Evolutionary conservation across 2,329 filamentous ascomycete species (phyloP), one percentile per base, ranked within the genome.

Genomic region (Coniella lustricola): DNA sequence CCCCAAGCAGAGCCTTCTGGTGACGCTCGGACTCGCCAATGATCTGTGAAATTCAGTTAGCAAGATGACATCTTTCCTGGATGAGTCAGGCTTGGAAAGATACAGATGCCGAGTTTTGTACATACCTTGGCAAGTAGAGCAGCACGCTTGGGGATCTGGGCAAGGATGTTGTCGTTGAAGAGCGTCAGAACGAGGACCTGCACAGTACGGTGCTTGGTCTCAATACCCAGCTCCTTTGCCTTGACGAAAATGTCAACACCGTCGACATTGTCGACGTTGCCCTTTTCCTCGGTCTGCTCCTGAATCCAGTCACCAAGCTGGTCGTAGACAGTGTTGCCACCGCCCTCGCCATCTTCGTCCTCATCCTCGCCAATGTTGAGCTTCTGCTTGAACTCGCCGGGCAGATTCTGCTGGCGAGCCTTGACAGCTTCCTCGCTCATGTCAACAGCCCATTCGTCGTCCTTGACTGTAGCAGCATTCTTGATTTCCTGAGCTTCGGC

Each of bases 361-460:
- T 86, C 84, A 45, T 84, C 90, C 50, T 87, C 87, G 46, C 70
- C 75, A 52, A 95, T 77, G 61, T 86, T 88, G 56, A 97, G 83
- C 64, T 89, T 87, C 64, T 87, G 84, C 80, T 96, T 95, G 65
- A 98, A 85, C 64, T 97, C 93, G 57, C 84, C 84, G n/a, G 93
- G 89, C 44, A 98, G 85, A 57, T 90, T 84, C 68, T 91, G 87
- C 65, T 90, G 88, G 68, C 93, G 93, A 60, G 91, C 91, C 73
- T 86, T 90, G 74, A 97, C 86, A 57, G 93, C 93, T 67, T 90
- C 90, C 67, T 90, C 89, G 56, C 90, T 96, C 74, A 94, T 93
- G 67, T 98, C 93, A 52, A 97, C 88, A 54, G 90, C 87, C 93
- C 93, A 98, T 57, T 95, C 81, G 54, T 95, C 84, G 57, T 96